phyloP scores from a whole-genome alignment of 805 yeast genomes.

The Geotrichum ghanense region DNA sequence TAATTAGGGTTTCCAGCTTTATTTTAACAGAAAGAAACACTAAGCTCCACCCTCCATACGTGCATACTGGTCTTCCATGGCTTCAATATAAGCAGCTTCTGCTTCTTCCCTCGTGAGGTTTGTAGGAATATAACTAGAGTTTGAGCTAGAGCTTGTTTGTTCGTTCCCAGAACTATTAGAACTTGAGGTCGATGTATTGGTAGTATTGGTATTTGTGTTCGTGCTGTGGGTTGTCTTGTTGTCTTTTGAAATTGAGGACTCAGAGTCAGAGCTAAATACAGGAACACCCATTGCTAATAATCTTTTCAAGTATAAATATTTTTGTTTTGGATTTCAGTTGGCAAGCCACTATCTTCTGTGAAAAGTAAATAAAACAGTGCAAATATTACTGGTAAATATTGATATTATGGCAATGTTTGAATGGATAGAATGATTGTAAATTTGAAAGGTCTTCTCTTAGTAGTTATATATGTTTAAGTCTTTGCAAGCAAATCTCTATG shows the following conservation, averaged over 20 bases:
- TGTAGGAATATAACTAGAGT: neutral
- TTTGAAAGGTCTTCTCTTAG: too few species aligned
- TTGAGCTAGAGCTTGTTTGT: neutral
- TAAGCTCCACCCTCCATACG: conserved; percentile 1
- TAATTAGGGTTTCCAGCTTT: too few species aligned
- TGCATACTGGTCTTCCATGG: neutral
- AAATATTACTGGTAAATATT: too few species aligned
- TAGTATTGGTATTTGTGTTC: neutral
- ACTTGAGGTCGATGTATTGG: neutral
- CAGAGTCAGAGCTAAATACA: neutral
- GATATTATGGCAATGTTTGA: too few species aligned
- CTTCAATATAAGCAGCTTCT: conserved; percentile 1
- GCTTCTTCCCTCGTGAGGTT: neutral
- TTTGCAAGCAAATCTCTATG: too few species aligned
- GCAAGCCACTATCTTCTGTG: too few species aligned
- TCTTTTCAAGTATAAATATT: too few species aligned
- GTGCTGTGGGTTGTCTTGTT: neutral
- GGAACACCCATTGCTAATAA: conserved; percentile 1
- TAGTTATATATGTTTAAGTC: too few species aligned
- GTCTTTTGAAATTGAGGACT: neutral
- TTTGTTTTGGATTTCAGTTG: too few species aligned
- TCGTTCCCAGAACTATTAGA: neutral
- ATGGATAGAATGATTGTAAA: too few species aligned
- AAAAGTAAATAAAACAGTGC: too few species aligned
- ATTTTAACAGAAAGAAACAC: too few species aligned